Evolutionary conservation across 768 basidiomycete species (phyloP).

Genomic region (Auriscalpium vulgare): DNA sequence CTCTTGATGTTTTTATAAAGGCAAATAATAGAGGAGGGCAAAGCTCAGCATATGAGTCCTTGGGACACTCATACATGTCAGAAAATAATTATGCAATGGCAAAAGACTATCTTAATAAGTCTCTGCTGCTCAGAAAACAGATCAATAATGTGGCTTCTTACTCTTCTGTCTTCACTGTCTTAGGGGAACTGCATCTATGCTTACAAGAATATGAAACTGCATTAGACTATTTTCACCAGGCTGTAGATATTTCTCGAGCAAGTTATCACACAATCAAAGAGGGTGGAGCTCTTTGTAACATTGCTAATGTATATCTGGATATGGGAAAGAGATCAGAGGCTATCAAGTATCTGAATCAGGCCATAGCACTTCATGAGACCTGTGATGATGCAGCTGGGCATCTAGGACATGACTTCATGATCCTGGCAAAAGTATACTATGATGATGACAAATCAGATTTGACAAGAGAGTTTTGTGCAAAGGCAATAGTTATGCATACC

Average conservation of each 20-base stretch:
- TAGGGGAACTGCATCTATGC: too few relatives aligned
- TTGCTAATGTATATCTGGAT: not conserved
- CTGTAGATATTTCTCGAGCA: not conserved
- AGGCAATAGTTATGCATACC: not conserved
- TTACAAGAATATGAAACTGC: too few relatives aligned
- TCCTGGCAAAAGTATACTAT: not conserved
- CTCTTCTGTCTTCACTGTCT: too few relatives aligned
- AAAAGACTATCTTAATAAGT: not conserved
- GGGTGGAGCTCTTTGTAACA: not conserved
- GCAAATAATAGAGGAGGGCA: not conserved
- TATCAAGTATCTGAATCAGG: not conserved
- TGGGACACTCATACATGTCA: not conserved
- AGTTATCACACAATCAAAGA: not conserved
- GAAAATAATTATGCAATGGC: not conserved
- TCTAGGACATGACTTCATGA: not conserved
- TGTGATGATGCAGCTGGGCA: not conserved
- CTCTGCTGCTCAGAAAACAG: too few relatives aligned
- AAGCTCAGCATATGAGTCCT: not conserved
- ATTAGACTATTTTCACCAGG: not conserved
- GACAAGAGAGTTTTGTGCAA: not conserved
- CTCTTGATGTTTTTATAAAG: not conserved
- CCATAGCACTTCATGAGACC: not conserved
- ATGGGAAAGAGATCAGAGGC: not conserved
- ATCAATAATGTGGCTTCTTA: too few relatives aligned
- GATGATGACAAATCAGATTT: not conserved